Base-by-base conservation (phyloP, 2,329 filamentous ascomycete genomes). In the Diaporthe helianthi region DNA sequence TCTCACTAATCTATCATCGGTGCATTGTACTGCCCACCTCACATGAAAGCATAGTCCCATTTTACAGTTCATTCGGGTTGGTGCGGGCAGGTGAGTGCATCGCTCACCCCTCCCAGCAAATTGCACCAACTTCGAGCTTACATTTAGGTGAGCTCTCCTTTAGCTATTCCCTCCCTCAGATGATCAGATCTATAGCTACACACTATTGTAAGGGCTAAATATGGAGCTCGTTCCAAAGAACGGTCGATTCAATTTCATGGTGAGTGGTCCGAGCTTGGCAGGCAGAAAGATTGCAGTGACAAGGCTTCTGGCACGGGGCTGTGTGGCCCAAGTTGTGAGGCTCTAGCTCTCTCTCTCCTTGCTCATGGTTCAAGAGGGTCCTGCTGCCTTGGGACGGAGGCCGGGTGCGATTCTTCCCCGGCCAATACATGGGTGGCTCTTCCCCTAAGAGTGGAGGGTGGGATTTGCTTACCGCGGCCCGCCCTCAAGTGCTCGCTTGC, bases 291-390 rank as follows among this genome's bases (percentile, higher is more conserved):
- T 61, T 33, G 8, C 29, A 63, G 58, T 36, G 19, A 36, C 19
- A 24, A 49, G 29, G 15, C 41, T 19, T 44, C 41, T 44, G 17
- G 41, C 8, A 44, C 7, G 41, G 41, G 41, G 54, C 4, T 4
- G 58, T 61, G 58, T 33, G 41, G 53, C 17, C 2, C 38, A 41
- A 15, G 19, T 26, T 63, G n/a, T 63, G 44, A 63, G 58, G 41
- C 58, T 63, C n/a, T n/a, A n/a, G n/a, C n/a, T n/a, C n/a, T n/a
- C n/a, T n/a, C n/a, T n/a, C 58, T n/a, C 29, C 3, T 10, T 19
- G 44, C 19, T 26, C 58, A 31, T 26, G 58, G 58, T 63, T 63
- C 58, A 63, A 13, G n/a, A n/a, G 58, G 58, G 13, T 63, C 29
- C 44, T 61, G 58, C 4, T 31, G 41, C n/a, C 24, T 3, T 24